Conservation (phyloP, 495 filamentous ascomycete genomes). For the Podospora australis region DNA sequence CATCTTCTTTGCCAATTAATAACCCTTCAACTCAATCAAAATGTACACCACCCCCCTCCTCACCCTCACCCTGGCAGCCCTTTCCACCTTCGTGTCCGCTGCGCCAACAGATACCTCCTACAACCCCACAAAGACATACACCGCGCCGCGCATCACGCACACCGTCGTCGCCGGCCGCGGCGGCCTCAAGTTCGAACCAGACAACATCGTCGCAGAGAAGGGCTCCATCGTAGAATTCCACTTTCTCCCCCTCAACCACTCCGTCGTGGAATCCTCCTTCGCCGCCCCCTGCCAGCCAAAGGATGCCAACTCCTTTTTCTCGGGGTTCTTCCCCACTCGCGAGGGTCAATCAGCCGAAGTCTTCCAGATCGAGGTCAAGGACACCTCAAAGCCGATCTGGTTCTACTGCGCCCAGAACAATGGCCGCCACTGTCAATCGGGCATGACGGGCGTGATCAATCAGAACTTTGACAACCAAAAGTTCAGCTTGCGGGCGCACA, state of each 20-base stretch:
- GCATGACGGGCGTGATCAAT: slow-evolving; percentile 20
- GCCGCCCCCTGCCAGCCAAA: slow-evolving; percentile 44
- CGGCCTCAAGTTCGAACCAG: slow-evolving; percentile 45
- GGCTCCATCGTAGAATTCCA: slow-evolving; percentile 51
- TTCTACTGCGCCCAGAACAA: slow-evolving; percentile 18
- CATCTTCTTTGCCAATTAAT: not conserved
- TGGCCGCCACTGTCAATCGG: slow-evolving; percentile 15
- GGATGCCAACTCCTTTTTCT: slow-evolving; percentile 14
- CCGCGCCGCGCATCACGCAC: slow-evolving; percentile 30
- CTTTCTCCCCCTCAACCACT: slow-evolving; percentile 54
- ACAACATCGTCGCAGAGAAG: slow-evolving; percentile 42
- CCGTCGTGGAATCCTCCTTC: slow-evolving; percentile 50
- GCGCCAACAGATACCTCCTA: slow-evolving; percentile 9
- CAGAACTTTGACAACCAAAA: slow-evolving; percentile 7
- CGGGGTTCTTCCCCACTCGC: slow-evolving; percentile 23
- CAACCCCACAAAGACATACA: slow-evolving; percentile 7
- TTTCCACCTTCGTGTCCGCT: slow-evolving; percentile 3
- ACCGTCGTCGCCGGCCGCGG: slow-evolving; percentile 45
- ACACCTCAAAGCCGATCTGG: slow-evolving; percentile 25
- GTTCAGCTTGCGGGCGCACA: slow-evolving; percentile 1
- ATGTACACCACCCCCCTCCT: slow-evolving; percentile 15
- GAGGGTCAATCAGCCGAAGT: slow-evolving; percentile 19
- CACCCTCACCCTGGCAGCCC: slow-evolving; percentile 7
- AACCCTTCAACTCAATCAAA: slow-evolving; percentile 2
- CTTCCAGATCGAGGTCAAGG: slow-evolving; percentile 31